A percentile compares a stretch with the other conserved stretches of the same genome.
Conservation (phyloP, 768 basidiomycete species). For the Suillus plorans region DNA sequence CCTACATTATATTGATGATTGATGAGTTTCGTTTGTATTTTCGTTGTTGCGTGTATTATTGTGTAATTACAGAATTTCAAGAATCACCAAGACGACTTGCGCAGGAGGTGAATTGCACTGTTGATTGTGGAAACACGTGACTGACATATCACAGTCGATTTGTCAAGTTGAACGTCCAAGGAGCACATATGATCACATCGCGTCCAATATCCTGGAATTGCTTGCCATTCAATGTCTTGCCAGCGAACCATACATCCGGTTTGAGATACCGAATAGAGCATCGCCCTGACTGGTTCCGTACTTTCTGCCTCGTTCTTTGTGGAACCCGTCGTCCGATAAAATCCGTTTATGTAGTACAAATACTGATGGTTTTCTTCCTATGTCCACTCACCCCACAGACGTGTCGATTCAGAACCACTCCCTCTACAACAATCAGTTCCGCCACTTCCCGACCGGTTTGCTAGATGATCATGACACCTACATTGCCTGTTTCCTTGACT, state of each 20-base stretch:
- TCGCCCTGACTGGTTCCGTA: background rate
- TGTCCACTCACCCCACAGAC: too few relatives aligned
- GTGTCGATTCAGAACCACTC: too few relatives aligned
- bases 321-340: background rate
- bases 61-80: conserved; percentile 10
- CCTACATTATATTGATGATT: background rate
- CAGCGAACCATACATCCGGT: background rate
- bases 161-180: background rate
- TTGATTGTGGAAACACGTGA: background rate
- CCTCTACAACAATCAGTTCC: too few relatives aligned
- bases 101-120: background rate
- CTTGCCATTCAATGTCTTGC: too few relatives aligned
- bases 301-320: background rate
- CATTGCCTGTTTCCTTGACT: background rate
- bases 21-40: background rate
- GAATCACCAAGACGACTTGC: background rate
- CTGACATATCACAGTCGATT: background rate
- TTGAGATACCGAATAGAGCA: background rate
- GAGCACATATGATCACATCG: background rate
- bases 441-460: too few relatives aligned
- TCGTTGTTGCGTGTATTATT: background rate
- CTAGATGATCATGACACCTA: too few relatives aligned
- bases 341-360: too few relatives aligned
- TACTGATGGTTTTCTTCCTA: too few relatives aligned
- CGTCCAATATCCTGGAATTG: background rate